These are phyloP conservation scores for Posidonia australis DNA, from an alignment of 106 monocot species.

Conservation along the genomic window DNA sequence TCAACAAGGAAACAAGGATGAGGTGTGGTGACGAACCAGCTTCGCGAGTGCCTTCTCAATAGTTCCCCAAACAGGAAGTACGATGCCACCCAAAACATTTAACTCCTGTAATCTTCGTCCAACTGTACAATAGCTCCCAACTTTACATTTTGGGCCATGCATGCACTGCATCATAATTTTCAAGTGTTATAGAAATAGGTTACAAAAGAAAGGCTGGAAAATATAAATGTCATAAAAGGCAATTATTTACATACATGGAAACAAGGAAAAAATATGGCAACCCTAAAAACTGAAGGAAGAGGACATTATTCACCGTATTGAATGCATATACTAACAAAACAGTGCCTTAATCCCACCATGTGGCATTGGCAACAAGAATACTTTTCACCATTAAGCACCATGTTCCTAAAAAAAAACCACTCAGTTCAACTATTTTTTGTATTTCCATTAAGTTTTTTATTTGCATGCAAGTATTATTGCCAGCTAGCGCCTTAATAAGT, in stretches of 20 bases:
- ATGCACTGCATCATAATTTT: constrained; percentile 60
- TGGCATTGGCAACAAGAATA: too few species aligned
- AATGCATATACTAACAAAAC: too few species aligned
- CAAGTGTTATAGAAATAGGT: background rate
- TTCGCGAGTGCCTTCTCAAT: constrained; percentile 90
- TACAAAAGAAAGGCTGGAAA: background rate
- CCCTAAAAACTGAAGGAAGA: too few species aligned
- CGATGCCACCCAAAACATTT: constrained; percentile 80
- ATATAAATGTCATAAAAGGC: background rate
- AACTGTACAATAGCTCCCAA: constrained; percentile 84
- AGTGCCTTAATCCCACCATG: too few species aligned
- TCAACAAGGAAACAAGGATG: background rate
- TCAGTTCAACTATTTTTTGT: too few species aligned
- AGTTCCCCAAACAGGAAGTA: constrained; percentile 94
- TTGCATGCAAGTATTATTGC: too few species aligned
- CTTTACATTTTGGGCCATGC: constrained; percentile 97
- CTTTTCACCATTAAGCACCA: too few species aligned
- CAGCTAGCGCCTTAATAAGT: too few species aligned
- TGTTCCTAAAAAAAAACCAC: too few species aligned
- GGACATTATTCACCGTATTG: too few species aligned
- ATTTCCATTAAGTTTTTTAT: too few species aligned
- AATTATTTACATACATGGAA: background rate
- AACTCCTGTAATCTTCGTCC: constrained; percentile 94
- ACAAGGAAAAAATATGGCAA: too few species aligned
- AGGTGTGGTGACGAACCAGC: constrained; percentile 33